A percentile compares a stretch with the other conserved stretches of the same genome.
These are phyloP conservation scores for Diplosphaera chodatii DNA, from an alignment of 139 green algal genomes.

Conservation along the genomic window DNA sequence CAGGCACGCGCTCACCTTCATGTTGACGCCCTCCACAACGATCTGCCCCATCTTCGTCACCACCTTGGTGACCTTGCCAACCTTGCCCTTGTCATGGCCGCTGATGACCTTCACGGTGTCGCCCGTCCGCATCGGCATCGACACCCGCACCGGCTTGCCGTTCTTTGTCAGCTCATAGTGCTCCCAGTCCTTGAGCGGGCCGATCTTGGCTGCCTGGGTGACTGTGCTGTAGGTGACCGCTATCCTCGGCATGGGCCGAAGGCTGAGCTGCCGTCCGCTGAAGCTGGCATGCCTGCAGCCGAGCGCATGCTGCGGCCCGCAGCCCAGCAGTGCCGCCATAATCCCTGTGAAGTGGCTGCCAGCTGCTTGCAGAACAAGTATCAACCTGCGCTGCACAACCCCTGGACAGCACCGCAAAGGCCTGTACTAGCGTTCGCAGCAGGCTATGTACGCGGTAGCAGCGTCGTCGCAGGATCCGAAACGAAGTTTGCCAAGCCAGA, in stretches of 20 bases:
- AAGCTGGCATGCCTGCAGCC: neutral
- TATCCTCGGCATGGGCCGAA: neutral
- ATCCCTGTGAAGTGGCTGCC: no score
- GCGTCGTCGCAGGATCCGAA: no score
- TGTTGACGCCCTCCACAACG: constrained; percentile 89
- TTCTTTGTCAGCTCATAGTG: constrained; percentile 63
- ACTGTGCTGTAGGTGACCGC: neutral
- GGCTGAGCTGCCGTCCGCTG: neutral
- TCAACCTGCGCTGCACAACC: no score
- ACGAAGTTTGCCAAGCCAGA: no score
- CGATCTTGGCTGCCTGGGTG: neutral
- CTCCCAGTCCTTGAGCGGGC: constrained; percentile 86
- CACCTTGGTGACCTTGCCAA: constrained; percentile 77
- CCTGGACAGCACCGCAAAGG: no score
- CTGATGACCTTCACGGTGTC: constrained; percentile 89
- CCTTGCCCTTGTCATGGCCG: constrained; percentile 90
- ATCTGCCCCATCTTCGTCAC: constrained; percentile 77
- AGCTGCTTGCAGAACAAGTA: no score
- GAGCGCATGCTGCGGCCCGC: neutral
- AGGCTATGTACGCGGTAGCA: no score
- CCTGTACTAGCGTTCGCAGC: no score
- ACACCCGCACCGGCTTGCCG: constrained; percentile 65
- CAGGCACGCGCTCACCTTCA: constrained; percentile 44
- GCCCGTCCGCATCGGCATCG: constrained; percentile 85
- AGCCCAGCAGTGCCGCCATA: neutral